Evolutionary conservation across 768 basidiomycete species (phyloP).

Genomic region (Hericium rajendrae): DNA sequence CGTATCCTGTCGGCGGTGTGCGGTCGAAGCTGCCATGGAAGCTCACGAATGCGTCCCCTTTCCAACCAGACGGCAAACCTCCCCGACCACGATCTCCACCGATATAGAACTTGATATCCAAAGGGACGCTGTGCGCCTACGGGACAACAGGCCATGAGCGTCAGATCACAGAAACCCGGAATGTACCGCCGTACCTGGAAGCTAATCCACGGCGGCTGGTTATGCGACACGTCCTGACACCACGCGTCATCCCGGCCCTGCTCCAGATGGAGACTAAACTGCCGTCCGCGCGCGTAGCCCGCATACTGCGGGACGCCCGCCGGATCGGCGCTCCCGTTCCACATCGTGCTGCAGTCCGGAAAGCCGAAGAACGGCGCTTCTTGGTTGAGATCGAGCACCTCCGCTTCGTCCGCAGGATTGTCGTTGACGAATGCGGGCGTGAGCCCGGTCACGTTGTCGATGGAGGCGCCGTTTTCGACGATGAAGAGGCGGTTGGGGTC

Average conservation of each 20-base stretch:
- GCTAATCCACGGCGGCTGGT: background rate
- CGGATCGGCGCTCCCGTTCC: constrained; percentile 34
- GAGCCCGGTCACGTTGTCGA: constrained; percentile 31
- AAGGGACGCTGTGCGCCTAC: constrained; percentile 38
- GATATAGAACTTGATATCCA: constrained; percentile 36
- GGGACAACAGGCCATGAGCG: constrained; percentile 27
- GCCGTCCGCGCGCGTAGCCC: background rate
- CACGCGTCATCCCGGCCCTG: background rate
- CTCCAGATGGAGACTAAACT: background rate
- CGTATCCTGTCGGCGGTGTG: constrained; percentile 35
- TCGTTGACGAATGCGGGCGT: constrained; percentile 33
- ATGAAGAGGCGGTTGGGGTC: constrained; percentile 24
- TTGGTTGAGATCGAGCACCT: constrained; percentile 17
- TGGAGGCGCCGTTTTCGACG: constrained; percentile 36
- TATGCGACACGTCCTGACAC: background rate
- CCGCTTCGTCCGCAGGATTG: constrained; percentile 34
- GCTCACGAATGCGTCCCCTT: constrained; percentile 32
- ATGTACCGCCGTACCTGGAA: background rate
- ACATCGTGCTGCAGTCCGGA: constrained; percentile 35
- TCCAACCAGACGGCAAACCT: constrained; percentile 22
- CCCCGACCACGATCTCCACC: background rate
- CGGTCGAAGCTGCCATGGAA: constrained; percentile 37
- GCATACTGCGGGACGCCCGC: constrained; percentile 29
- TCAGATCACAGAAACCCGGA: constrained; percentile 3
- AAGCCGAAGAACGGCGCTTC: constrained; percentile 27